Conservation (phyloP, 2,329 filamentous ascomycete species). For the Coniochaeta sp. region DNA sequence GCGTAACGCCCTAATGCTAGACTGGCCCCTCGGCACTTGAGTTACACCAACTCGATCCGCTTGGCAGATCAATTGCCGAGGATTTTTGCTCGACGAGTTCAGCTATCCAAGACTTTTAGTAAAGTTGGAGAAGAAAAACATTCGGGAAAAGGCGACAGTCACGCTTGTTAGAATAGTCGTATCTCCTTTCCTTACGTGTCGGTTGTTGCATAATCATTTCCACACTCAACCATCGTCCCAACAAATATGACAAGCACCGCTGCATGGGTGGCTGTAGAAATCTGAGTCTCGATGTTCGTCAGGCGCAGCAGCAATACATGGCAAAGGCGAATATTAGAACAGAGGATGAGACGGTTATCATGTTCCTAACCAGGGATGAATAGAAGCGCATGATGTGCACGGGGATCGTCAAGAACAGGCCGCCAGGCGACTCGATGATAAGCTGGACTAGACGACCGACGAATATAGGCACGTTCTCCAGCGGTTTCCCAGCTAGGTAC, state of each 20-base stretch:
- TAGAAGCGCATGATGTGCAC: not conserved
- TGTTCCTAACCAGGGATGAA: not conserved
- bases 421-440: not conserved
- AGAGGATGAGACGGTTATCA: not conserved
- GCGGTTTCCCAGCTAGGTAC: not conserved
- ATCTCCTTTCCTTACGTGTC: not conserved
- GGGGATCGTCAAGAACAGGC: not conserved
- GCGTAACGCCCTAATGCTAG: not conserved
- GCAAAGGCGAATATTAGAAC: constrained; percentile 8
- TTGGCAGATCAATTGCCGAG: not conserved
- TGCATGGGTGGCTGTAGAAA: constrained; percentile 11
- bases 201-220: not conserved
- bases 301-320: constrained; percentile 2
- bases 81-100: not conserved
- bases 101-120: no score
- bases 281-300: constrained; percentile 8
- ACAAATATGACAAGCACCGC: constrained; percentile 14
- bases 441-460: not conserved
- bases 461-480: not conserved
- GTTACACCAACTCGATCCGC: not conserved
- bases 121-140: no score
- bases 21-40: not conserved
- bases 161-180: no score
- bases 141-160: no score
- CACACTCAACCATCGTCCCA: constrained; percentile 6